These are phyloP conservation scores for Orbilia blumenaviensis DNA, from an alignment of 2,329 filamentous ascomycete species.

Conservation along the genomic window DNA sequence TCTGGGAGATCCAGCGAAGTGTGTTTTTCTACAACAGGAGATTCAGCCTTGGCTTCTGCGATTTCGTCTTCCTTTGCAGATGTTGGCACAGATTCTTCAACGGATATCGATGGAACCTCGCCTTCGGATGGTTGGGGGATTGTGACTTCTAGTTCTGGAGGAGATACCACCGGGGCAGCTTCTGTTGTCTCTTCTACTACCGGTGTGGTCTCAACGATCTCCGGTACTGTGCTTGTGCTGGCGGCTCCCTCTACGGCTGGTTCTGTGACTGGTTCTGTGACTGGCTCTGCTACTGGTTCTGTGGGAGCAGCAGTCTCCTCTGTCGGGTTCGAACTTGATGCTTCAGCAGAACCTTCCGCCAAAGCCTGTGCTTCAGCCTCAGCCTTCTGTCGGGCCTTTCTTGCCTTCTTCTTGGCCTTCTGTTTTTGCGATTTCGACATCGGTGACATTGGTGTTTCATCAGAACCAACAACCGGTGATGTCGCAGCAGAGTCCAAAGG, in stretches of 20 bases:
- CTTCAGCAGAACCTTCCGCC: neutral
- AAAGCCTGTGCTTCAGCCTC: slow-evolving; percentile 29
- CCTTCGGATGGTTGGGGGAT: slow-evolving; percentile 15
- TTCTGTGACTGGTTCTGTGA: neutral
- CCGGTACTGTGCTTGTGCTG: slow-evolving; percentile 24
- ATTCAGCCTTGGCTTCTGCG: slow-evolving; percentile 13
- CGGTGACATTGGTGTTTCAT: slow-evolving; percentile 9
- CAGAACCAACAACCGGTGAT: slow-evolving; percentile 13
- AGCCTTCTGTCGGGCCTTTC: slow-evolving; percentile 29
- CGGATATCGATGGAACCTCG: slow-evolving; percentile 47
- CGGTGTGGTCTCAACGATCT: neutral
- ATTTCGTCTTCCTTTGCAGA: slow-evolving; percentile 12
- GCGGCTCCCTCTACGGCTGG: neutral
- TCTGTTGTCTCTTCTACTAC: slow-evolving; percentile 17
- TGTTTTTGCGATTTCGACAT: slow-evolving; percentile 33
- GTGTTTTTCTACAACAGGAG: neutral
- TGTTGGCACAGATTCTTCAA: slow-evolving; percentile 22
- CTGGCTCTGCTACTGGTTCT: neutral
- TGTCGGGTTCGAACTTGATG: neutral
- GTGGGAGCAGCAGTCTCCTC: slow-evolving; percentile 8
- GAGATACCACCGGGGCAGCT: neutral
- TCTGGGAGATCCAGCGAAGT: slow-evolving; percentile 22
- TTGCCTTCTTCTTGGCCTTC: slow-evolving; percentile 44
- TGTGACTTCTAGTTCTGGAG: neutral
- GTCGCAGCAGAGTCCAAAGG: slow-evolving; percentile 5